Conservation (phyloP, 1,284 basidiomycete genomes). For the Cryptococcus hybrid region DNA sequence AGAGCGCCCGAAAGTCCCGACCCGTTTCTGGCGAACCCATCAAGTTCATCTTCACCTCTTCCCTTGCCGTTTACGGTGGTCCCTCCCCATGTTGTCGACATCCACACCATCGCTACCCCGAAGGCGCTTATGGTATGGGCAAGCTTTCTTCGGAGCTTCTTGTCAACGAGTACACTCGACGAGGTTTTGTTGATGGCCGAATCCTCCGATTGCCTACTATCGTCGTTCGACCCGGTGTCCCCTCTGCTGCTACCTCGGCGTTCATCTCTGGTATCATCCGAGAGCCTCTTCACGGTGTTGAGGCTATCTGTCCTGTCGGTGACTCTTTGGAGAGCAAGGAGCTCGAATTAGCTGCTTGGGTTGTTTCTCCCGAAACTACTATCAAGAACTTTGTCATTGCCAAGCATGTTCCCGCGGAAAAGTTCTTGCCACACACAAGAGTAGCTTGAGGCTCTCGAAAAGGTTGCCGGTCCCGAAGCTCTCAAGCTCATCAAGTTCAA, state of each 20-base stretch:
- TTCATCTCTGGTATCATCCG: conserved; percentile 65
- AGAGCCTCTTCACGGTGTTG: conserved; percentile 59
- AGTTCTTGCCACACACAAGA: conserved; percentile 57
- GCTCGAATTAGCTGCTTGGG: conserved; percentile 56
- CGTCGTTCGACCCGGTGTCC: conserved; percentile 59
- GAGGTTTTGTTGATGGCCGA: conserved; percentile 62
- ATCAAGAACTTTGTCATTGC: conserved; percentile 60
- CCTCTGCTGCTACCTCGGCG: conserved; percentile 59
- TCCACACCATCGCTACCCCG: conserved; percentile 58
- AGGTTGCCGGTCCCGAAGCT: conserved; percentile 43
- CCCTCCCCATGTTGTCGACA: conserved; percentile 56
- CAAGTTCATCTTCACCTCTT: conserved; percentile 64
- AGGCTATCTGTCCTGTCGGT: conserved; percentile 59
- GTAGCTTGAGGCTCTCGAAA: conserved; percentile 43
- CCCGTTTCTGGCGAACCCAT: conserved; percentile 35
- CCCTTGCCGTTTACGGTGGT: conserved; percentile 64
- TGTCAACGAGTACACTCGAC: conserved; percentile 62
- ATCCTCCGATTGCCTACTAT: conserved; percentile 64
- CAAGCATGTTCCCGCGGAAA: conserved; percentile 55
- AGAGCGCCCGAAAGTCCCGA: conserved; percentile 52
- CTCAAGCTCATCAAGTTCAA: conserved; percentile 46
- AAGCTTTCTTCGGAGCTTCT: conserved; percentile 62
- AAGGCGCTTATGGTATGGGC: conserved; percentile 61
- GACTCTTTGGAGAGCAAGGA: conserved; percentile 40
- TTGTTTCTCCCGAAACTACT: conserved; percentile 58